Percentiles rank a stretch among this genome's conserved stretches.
Conservation (phyloP, 2,329 filamentous ascomycete genomes). For the Fusarium fujikuroi region DNA sequence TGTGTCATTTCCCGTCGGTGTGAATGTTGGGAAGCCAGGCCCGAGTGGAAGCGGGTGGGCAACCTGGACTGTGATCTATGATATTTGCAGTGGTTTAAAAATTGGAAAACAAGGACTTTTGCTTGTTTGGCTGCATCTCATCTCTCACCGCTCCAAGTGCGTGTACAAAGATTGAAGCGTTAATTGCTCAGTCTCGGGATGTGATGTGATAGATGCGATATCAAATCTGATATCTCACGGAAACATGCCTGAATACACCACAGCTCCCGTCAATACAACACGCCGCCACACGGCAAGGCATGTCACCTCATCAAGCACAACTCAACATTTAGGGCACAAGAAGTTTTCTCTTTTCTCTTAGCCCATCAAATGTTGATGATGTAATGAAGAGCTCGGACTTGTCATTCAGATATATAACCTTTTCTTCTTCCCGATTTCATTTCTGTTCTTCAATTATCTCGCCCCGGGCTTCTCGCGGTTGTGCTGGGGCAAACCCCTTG, state of each 20-base stretch:
- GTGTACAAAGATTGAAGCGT: neutral
- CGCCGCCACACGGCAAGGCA: neutral
- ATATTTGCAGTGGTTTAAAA: neutral
- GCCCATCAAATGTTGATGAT: neutral
- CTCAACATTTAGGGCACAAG: neutral
- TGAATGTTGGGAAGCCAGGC: neutral
- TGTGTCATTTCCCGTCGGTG: neutral
- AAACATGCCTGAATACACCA: neutral
- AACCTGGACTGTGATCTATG: neutral
- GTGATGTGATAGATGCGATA: neutral
- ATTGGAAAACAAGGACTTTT: neutral
- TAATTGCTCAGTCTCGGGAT: neutral
- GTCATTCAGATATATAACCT: neutral
- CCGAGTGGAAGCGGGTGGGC: rapidly evolving
- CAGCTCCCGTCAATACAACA: neutral
- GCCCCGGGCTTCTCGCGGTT: neutral
- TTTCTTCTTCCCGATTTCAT: neutral
- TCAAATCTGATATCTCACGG: neutral
- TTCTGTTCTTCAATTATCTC: neutral
- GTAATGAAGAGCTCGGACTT: neutral
- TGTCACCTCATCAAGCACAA: neutral
- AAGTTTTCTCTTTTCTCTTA: neutral
- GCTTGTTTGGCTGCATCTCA: neutral
- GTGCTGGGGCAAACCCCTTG: neutral
- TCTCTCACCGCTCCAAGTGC: neutral